These are phyloP conservation scores for Heliamphora exappendiculata DNA, from an alignment of 148 eudicot species.

Conservation along the genomic window DNA sequence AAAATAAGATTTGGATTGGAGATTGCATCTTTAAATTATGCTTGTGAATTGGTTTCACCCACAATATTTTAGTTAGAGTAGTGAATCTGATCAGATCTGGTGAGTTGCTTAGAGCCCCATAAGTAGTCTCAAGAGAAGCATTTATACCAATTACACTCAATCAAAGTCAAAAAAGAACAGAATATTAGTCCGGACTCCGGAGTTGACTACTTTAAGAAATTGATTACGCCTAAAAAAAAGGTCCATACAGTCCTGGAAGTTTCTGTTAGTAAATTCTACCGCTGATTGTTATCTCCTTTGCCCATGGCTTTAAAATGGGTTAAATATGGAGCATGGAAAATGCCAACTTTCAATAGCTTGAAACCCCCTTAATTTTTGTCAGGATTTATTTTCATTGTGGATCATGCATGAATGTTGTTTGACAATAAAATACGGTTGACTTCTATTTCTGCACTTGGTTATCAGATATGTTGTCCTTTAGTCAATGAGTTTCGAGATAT, in stretches of 20 bases:
- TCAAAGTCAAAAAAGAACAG: background rate
- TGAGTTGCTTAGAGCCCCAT: background rate
- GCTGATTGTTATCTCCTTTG: background rate
- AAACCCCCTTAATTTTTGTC: no score
- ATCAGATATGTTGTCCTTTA: background rate
- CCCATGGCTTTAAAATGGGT: background rate
- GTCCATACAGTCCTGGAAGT: background rate
- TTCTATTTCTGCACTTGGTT: background rate
- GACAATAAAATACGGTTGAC: background rate
- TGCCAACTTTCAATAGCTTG: no score
- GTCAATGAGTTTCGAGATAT: background rate
- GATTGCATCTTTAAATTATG: background rate
- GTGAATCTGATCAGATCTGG: background rate
- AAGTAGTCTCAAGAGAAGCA: background rate
- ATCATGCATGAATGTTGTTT: background rate
- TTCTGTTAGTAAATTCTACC: no score
- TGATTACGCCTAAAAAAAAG: background rate
- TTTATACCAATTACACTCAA: background rate
- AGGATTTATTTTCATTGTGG: no score
- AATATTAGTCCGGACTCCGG: background rate
- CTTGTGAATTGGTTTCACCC: background rate
- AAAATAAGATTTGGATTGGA: no score
- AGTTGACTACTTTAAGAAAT: background rate
- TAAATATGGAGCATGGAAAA: no score
- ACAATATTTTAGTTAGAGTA: background rate